Evolutionary conservation across 352 stramenopile genomes (phyloP), one percentile per base, ranked within the genome.

Genomic region (Globisporangium barbulae): DNA sequence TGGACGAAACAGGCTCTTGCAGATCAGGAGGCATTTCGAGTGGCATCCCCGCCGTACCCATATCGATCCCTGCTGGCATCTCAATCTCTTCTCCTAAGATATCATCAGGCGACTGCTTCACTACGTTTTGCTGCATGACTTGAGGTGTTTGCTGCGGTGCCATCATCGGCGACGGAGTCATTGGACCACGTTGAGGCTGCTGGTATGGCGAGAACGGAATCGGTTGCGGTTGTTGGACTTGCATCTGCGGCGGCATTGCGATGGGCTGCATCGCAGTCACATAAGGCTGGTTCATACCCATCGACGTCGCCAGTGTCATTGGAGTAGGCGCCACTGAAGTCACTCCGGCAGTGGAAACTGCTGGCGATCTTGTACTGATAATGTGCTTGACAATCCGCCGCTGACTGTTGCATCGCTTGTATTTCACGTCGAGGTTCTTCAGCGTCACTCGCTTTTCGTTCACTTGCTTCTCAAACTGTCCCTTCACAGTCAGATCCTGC

Each of bases 321-420:
- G 21, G 17, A 30, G 47, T 37, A 48, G 35, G 35, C 17, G 35
- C 13, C 3, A 33, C 47, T 21, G 44, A 17, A 5, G 61, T 6
- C 28, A 47, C 33, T 5, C 44, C 28, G 2, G 37, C n/a, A 10
- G n/a, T 22, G 42, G 35, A 12, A 15, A 12, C 30, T 7, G 57
- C 68, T 42, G 17, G 53, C 70, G 83, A 61, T 59, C 74, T 41
- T 17, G 58, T 69, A 49, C 78, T 78, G 70, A 93, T 92, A 48
- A 93, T 85, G 59, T 89, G 76, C 64, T 89, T 88, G n/a, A 95
- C 83, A 59, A 93, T 88, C 15, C 85, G 82, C 22, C 86, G 76
- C 64, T 95, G 87, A 39, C 74, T 90, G 28, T 77, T 82, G 64
- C 83, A 93, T 63, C 85, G 82, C 56, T 89, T 90, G 65, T 89